Base-by-base conservation (phyloP, 306 rosid genomes). In the Prosopis cineraria region DNA sequence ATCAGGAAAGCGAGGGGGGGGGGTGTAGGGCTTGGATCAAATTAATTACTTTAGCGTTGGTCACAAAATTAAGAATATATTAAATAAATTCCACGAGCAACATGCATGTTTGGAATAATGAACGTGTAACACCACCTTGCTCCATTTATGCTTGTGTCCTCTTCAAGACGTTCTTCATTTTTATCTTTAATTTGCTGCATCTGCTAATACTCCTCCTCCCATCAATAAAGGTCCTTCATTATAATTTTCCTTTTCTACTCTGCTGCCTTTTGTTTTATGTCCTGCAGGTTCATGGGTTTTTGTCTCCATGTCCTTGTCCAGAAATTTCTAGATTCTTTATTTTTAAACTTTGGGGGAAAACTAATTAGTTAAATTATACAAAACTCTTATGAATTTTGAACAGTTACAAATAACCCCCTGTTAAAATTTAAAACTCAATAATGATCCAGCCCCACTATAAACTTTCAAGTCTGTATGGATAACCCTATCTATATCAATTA, bases 21-120 rank as follows among this genome's bases (percentile, higher is more conserved):
- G 11, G 3, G 34, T 68, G 78, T 71, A 25, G 72, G 82, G 27
- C 27, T 27, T 73, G 40, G 45, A 73, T 73, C 53, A 53, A 14
- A 53, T 27, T 30, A 24, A 56, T 56, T 25, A 73, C 68, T 73
- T 73, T 56, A 39, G 68, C 56, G 34, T 8, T 34, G 11, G 1
- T 64, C 24, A 36, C 45, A 64, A 9, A 34, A 36, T 64, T 8
- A 63, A 62, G 41, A 62, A 55, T 13, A 53, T 48, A n/a, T 48
- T 48, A 48, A 58, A 59, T 30, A 8, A 36, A 34, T 36, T n/a
- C 19, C 70, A 64, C 45, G 70, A 63, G 68, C 43, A 63, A 63
- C 68, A 33, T 63, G 43, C 68, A 63, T 63, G 24, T 19, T 63
- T 34, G 41, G 19, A 22, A 10, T 17, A 22, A 10, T 17, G 24